A percentile compares a stretch with the other conserved stretches of the same genome.
phyloP scores from a whole-genome alignment of 2,329 filamentous ascomycete species.

The Colletotrichum caudatum region DNA sequence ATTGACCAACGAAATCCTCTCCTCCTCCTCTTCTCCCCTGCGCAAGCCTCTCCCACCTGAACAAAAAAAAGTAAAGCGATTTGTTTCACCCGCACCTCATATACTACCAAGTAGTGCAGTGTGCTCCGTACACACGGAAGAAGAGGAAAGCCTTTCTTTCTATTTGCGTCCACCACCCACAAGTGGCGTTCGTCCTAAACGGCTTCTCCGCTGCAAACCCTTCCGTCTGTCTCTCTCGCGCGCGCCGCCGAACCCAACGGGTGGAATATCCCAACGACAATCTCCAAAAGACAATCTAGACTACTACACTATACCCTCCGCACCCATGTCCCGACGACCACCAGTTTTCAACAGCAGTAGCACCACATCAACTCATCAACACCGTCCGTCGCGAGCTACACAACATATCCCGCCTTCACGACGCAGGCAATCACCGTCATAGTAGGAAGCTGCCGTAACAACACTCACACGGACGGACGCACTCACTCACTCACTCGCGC shows the following conservation, averaged over 20 bases:
- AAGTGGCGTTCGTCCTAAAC: background rate
- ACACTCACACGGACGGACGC: background rate
- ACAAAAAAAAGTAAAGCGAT: conserved; percentile 5
- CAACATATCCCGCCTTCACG: background rate
- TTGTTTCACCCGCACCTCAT: conserved; percentile 6
- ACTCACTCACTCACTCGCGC: background rate
- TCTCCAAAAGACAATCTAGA: background rate
- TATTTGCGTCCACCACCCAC: conserved; percentile 1
- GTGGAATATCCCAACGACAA: background rate
- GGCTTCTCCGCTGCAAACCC: background rate
- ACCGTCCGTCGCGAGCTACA: background rate
- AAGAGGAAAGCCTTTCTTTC: background rate
- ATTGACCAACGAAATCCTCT: conserved; percentile 9
- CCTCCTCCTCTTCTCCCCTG: background rate
- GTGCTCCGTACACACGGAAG: too few species aligned
- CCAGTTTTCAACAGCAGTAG: too few species aligned
- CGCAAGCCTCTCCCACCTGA: background rate
- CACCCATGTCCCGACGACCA: background rate
- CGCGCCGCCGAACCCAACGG: background rate
- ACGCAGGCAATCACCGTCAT: background rate
- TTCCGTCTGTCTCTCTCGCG: background rate
- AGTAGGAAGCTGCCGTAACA: background rate
- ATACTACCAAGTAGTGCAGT: background rate
- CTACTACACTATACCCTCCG: background rate
- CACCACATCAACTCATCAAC: background rate